Evolutionary conservation across 768 basidiomycete genomes (phyloP).

Genomic region (Boletus reticulatus): DNA sequence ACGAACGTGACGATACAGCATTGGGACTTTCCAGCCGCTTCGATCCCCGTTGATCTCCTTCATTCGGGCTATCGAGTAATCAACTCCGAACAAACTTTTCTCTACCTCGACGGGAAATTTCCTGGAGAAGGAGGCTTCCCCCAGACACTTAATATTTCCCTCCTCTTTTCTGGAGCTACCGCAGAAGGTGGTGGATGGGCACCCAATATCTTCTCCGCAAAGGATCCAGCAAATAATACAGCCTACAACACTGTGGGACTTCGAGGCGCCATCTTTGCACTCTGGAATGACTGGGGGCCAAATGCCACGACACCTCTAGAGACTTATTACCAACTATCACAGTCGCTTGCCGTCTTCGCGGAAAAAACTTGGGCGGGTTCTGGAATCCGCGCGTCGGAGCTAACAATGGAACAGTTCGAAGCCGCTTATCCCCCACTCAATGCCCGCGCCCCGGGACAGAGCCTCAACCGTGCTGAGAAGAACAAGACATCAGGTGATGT

Average conservation of each 20-base stretch:
- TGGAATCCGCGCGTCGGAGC: slow-evolving; percentile 31
- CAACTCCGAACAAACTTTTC: slow-evolving; percentile 35
- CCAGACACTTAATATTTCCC: slow-evolving; percentile 28
- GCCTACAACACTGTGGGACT: slow-evolving; percentile 26
- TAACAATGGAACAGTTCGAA: slow-evolving; percentile 37
- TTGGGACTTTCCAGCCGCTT: slow-evolving; percentile 37
- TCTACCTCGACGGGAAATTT: slow-evolving; percentile 39
- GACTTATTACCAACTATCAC: slow-evolving; percentile 42
- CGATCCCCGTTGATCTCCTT: slow-evolving; percentile 34
- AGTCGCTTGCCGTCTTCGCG: slow-evolving; percentile 38
- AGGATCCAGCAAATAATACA: slow-evolving; percentile 34
- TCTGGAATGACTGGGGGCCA: slow-evolving; percentile 47
- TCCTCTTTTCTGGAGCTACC: slow-evolving; percentile 31
- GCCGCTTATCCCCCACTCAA: slow-evolving; percentile 36
- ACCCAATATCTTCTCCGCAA: slow-evolving; percentile 33
- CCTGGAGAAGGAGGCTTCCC: slow-evolving; percentile 33
- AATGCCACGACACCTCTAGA: slow-evolving; percentile 45
- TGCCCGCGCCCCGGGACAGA: slow-evolving; percentile 41
- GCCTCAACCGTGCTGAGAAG: slow-evolving; percentile 39
- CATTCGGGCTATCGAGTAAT: slow-evolving; percentile 35
- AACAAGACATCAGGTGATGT: slow-evolving; percentile 22
- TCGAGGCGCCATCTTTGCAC: slow-evolving; percentile 35
- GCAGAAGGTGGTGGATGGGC: slow-evolving; percentile 34
- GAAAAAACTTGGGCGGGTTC: slow-evolving; percentile 46
- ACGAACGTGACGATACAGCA: slow-evolving; percentile 45